phyloP scores from a whole-genome alignment of 257 asterid species.

The Solanum paucissectum region DNA sequence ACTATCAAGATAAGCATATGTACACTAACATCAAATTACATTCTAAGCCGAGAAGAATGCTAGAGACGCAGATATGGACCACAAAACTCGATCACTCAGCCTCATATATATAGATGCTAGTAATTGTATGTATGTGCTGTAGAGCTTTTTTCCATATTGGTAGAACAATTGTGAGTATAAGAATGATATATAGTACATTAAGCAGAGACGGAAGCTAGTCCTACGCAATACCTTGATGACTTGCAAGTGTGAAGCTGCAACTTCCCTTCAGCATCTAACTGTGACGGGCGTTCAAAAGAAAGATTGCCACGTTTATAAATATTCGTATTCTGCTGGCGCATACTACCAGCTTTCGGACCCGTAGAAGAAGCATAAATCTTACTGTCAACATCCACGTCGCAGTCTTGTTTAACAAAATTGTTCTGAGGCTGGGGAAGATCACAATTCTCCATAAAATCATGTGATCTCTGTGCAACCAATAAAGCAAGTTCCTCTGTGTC shows the following conservation, averaged over 20 bases:
- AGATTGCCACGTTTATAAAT: slow-evolving; percentile 1
- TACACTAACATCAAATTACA: neutral
- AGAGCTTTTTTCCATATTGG: neutral
- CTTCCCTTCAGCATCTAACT: slow-evolving; percentile 14
- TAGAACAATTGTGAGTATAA: neutral
- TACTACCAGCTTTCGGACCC: slow-evolving; percentile 6
- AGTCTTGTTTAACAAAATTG: slow-evolving; percentile 27
- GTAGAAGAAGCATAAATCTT: slow-evolving; percentile 6
- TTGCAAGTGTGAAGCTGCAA: slow-evolving; percentile 11
- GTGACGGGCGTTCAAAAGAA: slow-evolving; percentile 11
- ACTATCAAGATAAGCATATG: neutral
- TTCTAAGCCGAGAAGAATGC: neutral
- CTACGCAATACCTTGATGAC: slow-evolving; percentile 23
- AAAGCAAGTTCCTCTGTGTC: slow-evolving; percentile 71
- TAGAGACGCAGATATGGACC: neutral
- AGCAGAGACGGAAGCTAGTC: neutral
- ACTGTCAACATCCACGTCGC: slow-evolving; percentile 9
- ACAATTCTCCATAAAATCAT: slow-evolving; percentile 53
- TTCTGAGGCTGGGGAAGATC: slow-evolving; percentile 79
- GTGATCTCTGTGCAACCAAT: slow-evolving; percentile 52
- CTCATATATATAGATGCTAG: neutral
- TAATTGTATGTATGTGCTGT: neutral
- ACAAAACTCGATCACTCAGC: neutral
- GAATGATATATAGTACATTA: neutral
- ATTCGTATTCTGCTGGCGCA: neutral